phyloP scores from a whole-genome alignment of 495 filamentous ascomycete species.

The Antarctomyces pellizariae region DNA sequence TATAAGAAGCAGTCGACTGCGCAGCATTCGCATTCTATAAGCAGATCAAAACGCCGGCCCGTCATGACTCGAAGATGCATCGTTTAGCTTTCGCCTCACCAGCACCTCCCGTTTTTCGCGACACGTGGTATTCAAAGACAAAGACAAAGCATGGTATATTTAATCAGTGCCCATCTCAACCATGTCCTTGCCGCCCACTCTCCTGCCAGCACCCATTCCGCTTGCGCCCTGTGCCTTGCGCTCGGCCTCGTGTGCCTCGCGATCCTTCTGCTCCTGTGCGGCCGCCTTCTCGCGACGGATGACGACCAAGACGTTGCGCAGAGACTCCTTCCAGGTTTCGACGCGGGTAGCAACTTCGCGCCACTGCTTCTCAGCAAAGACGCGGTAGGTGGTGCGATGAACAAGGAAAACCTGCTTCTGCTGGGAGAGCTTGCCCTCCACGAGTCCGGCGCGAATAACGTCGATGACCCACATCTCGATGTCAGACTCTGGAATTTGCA shows the following conservation, averaged over 20 bases:
- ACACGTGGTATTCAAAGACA: too few relatives aligned
- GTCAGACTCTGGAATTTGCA: conserved; percentile 58
- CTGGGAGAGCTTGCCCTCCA: conserved; percentile 87
- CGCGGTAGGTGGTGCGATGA: conserved; percentile 80
- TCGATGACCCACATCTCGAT: conserved; percentile 98
- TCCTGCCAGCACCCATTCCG: conserved; percentile 15
- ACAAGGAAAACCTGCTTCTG: conserved; percentile 79
- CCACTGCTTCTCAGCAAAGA: conserved; percentile 97
- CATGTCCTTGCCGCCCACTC: conserved; percentile 10
- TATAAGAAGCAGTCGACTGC: too few relatives aligned
- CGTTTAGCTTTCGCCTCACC: too few relatives aligned
- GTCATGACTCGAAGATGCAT: too few relatives aligned
- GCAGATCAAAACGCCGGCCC: not conserved
- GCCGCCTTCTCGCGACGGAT: conserved; percentile 58
- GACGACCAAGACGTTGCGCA: conserved; percentile 49
- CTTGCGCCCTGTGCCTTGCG: conserved; percentile 23
- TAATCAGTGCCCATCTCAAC: conserved; percentile 14
- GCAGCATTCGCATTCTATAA: too few relatives aligned
- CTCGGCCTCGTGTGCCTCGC: conserved; percentile 33
- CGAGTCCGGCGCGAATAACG: conserved; percentile 77
- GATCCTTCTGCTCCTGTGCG: conserved; percentile 30
- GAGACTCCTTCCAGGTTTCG: conserved; percentile 66
- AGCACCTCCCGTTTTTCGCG: conserved; percentile 1
- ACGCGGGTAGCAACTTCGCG: conserved; percentile 69
- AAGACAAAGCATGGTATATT: too few relatives aligned